These are phyloP conservation scores for Zancudomyces culisetae DNA, from an alignment of 371 early-diverging fungal genomes.

Conservation along the genomic window DNA sequence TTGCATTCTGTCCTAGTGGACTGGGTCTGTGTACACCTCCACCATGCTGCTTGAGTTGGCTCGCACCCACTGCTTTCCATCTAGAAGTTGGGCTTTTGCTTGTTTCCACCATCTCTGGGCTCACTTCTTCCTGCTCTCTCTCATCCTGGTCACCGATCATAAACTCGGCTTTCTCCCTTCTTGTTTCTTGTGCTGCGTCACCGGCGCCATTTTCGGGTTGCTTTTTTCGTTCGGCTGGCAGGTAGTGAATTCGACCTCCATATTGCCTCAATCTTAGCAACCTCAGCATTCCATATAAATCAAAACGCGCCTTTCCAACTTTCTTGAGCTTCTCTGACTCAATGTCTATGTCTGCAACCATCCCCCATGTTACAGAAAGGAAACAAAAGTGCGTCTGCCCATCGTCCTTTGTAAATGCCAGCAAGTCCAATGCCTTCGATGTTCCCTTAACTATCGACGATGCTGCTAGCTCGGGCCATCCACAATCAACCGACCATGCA, in stretches of 20 bases:
- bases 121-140: not conserved
- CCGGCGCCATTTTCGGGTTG: not conserved
- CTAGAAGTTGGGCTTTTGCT: conserved; percentile 1
- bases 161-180: not conserved
- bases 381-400: conserved; percentile 25
- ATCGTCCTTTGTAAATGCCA: conserved; percentile 19
- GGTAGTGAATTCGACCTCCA: conserved; percentile 28
- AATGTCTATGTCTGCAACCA: conserved; percentile 41
- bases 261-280: conserved; percentile 30
- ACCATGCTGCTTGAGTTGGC: not conserved
- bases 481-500: conserved; percentile 18
- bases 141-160: not conserved
- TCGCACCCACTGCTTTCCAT: not conserved
- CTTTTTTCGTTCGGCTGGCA: conserved; percentile 19
- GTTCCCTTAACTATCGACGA: conserved; percentile 25
- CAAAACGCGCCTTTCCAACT: conserved; percentile 28
- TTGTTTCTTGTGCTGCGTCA: not conserved
- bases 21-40: not conserved
- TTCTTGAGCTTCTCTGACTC: conserved; percentile 35
- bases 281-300: conserved; percentile 29
- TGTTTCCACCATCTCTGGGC: not conserved
- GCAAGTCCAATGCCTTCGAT: conserved; percentile 17
- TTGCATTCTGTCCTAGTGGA: not conserved
- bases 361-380: conserved; percentile 29
- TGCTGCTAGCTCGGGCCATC: conserved; percentile 22